These are phyloP conservation scores for Calamus simplicifolius DNA, from an alignment of 176 grass and related monocot genomes.

Conservation along the genomic window DNA sequence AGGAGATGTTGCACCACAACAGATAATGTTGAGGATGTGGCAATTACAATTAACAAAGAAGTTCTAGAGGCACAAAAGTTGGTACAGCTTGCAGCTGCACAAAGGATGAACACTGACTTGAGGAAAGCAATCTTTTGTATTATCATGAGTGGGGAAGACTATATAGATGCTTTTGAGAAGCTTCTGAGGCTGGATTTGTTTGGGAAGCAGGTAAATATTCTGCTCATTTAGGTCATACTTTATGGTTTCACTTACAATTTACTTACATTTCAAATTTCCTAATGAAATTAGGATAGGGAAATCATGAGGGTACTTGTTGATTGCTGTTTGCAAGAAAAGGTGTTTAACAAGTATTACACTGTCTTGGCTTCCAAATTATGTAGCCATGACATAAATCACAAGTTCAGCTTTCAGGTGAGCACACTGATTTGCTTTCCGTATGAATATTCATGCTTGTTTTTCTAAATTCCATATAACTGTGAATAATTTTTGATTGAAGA, in stretches of 20 bases:
- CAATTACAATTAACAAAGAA: conserved; percentile 51
- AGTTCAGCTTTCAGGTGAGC: conserved; percentile 82
- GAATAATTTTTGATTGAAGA: no score
- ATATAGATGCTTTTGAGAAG: conserved; percentile 95
- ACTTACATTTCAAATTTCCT: conserved; percentile 5
- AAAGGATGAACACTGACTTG: conserved; percentile 89
- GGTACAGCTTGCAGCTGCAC: conserved; percentile 69
- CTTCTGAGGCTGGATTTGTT: conserved; percentile 75
- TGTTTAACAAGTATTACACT: conserved; percentile 90
- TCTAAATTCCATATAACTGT: no score
- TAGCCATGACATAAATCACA: conserved; percentile 83
- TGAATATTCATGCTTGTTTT: not conserved
- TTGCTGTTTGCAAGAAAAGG: conserved; percentile 90
- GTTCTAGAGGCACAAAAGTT: conserved; percentile 67
- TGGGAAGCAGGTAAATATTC: conserved; percentile 58
- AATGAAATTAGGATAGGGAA: conserved; percentile 58
- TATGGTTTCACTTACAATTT: conserved; percentile 1
- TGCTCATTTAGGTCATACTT: not conserved
- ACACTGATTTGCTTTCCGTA: not conserved
- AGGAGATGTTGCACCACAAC: conserved; percentile 35
- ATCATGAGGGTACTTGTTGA: conserved; percentile 91
- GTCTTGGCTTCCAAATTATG: conserved; percentile 88
- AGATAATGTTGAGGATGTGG: conserved; percentile 47
- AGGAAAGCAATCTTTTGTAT: conserved; percentile 93
- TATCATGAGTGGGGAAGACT: conserved; percentile 88